A percentile compares a stretch with the other conserved stretches of the same genome.
phyloP scores from a whole-genome alignment of 176 grass and related monocot genomes.

The Cenchrus fungigraminus region DNA sequence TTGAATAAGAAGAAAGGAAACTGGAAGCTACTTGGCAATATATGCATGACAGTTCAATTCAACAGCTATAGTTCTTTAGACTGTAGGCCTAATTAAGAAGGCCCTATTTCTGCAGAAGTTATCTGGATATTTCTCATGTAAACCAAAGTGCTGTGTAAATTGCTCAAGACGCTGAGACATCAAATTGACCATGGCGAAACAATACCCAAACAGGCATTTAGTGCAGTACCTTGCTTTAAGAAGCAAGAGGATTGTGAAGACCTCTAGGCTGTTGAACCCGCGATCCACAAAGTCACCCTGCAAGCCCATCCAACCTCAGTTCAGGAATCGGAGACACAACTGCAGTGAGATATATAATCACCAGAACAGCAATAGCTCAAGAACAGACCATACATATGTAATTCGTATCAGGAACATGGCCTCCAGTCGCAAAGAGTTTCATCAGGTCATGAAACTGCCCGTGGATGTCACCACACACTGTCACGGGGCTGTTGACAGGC shows the following conservation, averaged over 20 bases:
- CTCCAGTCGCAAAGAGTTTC: conserved; percentile 97
- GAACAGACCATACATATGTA: conserved; percentile 92
- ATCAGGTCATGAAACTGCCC: conserved; percentile 98
- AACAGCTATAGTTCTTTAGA: not conserved
- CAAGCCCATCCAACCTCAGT: not conserved
- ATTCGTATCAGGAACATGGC: conserved; percentile 91
- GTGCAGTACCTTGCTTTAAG: conserved; percentile 91
- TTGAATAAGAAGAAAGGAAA: not conserved
- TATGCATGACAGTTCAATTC: not conserved
- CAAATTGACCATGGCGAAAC: not conserved
- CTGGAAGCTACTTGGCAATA: not conserved
- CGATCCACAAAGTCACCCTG: conserved; percentile 99
- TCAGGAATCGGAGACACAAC: conserved; percentile 35
- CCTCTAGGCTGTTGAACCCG: conserved; percentile 96
- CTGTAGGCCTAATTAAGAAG: not conserved
- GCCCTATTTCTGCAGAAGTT: not conserved
- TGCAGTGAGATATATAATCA: not conserved
- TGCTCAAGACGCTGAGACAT: not conserved
- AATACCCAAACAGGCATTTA: not conserved
- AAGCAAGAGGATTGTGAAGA: conserved; percentile 94
- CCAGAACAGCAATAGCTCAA: not conserved
- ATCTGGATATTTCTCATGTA: not conserved
- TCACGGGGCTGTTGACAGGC: conserved; percentile 98
- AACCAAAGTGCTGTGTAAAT: not conserved
- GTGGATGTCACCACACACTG: conserved; percentile 95